Conservation (phyloP, 2,329 filamentous ascomycete species). For the Xylaria sp. region DNA sequence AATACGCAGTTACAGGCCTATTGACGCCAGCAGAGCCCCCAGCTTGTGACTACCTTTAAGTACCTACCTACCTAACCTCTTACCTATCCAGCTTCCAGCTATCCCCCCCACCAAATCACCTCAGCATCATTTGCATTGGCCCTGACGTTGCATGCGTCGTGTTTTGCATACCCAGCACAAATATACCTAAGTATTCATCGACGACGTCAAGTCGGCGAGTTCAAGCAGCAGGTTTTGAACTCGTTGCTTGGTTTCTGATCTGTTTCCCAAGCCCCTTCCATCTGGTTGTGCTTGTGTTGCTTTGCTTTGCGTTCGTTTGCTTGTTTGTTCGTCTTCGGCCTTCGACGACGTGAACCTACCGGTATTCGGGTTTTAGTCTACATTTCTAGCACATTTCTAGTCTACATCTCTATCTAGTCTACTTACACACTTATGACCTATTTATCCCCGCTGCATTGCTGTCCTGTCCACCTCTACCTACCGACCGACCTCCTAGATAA, state of each 20-base stretch:
- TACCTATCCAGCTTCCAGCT: background rate
- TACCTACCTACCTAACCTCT: background rate
- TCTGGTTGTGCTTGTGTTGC: background rate
- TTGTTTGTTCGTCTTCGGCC: background rate
- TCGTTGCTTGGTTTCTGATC: background rate
- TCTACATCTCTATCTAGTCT: too few species aligned
- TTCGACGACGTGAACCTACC: background rate
- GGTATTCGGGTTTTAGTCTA: background rate
- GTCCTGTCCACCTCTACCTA: background rate
- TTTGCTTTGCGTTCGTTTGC: background rate
- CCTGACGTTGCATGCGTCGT: conserved; percentile 26
- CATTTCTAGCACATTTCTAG: too few species aligned
- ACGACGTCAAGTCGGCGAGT: background rate
- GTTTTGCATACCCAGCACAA: conserved; percentile 25
- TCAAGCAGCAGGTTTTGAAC: background rate
- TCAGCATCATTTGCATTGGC: conserved; percentile 28
- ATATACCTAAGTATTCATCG: background rate
- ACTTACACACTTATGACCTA: background rate
- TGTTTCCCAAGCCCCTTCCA: background rate
- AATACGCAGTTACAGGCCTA: too few species aligned
- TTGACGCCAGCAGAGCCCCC: too few species aligned
- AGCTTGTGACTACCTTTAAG: too few species aligned
- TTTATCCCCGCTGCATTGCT: conserved; percentile 15
- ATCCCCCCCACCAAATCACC: conserved; percentile 25
- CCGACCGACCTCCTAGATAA: conserved; percentile 13